Base-by-base conservation (phyloP, 164 flowering plant species). In the Vitis amurensis region DNA sequence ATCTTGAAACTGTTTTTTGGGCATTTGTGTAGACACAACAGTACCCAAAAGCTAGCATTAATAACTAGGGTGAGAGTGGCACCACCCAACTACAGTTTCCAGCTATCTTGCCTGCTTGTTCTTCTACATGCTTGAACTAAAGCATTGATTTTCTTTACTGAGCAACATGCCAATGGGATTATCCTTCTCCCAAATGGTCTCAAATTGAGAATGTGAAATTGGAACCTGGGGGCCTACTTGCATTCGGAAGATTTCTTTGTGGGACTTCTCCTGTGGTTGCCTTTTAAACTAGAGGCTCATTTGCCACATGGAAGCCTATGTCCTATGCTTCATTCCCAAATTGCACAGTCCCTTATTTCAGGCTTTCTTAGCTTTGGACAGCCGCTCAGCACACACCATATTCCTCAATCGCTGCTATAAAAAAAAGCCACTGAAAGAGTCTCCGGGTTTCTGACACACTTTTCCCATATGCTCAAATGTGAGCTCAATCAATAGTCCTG, bases 11-110 rank as follows among this genome's bases (percentile, higher is more conserved):
- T 87, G 91, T 82, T 93, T 98, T 70, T 96, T 93, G 8, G 89
- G 88, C 98, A 96, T 90, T 72, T 96, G 99, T 1, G 23, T 19
- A 19, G 23, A 19, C 23, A 19, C 23, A 19, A 0, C 23, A 19
- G 23, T 19, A 19, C 23, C 23, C 23, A 19, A 19, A 19, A 19
- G 23, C 1, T 97, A 93, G 77, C 99, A 96, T 55, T 98, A 97
- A 71, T 96, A 96, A 50, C 99, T 97, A 67, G 99, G 98, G 80
- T 96, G 99, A 15, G 99, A 96, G 73, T 93, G 99, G 27, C 27
- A 23, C 0, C 1, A 23, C 27, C 27, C 27, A 23, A 23, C 27
- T 23, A 23, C 27, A 87, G 91, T 93, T 84, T 91, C 98, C 82
- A 93, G 77, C 59, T 95, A 74, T 56, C 98, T 98, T 0, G 94